phyloP scores from a whole-genome alignment of 768 basidiomycete genomes.

The Pleurotus eryngii region DNA sequence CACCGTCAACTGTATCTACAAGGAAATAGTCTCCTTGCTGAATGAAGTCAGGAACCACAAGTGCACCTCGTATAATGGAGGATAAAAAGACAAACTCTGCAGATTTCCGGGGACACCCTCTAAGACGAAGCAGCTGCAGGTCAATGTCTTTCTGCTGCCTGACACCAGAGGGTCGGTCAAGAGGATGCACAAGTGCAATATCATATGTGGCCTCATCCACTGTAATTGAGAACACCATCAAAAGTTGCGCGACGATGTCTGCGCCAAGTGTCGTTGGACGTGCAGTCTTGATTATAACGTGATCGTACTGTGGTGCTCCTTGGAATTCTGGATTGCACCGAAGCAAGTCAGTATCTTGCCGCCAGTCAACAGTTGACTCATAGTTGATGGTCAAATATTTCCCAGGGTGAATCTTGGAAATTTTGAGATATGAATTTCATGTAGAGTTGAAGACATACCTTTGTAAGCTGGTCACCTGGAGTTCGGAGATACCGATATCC shows the following conservation, averaged over 20 bases:
- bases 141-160: conserved; percentile 17
- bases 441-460: neutral
- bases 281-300: conserved; percentile 20
- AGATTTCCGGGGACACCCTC: neutral
- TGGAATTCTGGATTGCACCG: conserved; percentile 27
- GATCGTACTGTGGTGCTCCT: conserved; percentile 21
- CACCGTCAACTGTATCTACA: conserved; percentile 23
- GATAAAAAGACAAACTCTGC: conserved; percentile 19
- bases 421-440: conserved; percentile 3
- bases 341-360: conserved; percentile 21
- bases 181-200: conserved; percentile 22
- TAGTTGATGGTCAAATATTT: conserved; percentile 22
- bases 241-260: conserved; percentile 16
- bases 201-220: conserved; percentile 4
- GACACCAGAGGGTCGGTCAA: conserved; percentile 11
- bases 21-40: conserved; percentile 20
- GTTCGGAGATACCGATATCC: neutral
- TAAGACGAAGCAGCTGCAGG: conserved; percentile 17
- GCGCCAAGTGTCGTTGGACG: neutral
- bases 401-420: neutral
- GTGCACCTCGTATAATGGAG: conserved; percentile 27
- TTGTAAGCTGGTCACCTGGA: neutral
- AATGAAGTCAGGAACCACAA: conserved; percentile 18
- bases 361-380: conserved; percentile 25
- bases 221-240: conserved; percentile 18